Conservation (phyloP, 805 yeast genomes). For the Saccharomycopsis sp. region DNA sequence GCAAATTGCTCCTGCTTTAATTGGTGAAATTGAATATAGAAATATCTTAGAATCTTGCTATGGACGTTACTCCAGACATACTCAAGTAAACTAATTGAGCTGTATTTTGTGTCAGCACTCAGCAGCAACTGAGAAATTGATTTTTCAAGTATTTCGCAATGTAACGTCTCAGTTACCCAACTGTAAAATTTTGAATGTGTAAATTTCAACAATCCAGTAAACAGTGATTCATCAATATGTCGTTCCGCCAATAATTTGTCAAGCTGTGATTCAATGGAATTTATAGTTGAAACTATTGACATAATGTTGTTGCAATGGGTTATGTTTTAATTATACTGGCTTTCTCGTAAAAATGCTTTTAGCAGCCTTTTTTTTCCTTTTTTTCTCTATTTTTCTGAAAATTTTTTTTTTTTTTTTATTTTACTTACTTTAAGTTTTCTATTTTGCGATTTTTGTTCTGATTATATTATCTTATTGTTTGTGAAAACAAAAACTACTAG, state of each 20-base stretch:
- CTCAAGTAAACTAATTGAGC: constrained; percentile 2
- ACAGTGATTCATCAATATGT: constrained; percentile 8
- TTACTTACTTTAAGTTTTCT: too few species aligned
- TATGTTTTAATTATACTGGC: background rate
- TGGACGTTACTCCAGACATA: constrained; percentile 15
- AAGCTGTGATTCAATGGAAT: constrained; percentile 9
- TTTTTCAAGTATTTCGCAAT: background rate
- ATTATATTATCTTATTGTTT: too few species aligned
- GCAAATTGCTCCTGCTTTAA: constrained; percentile 11
- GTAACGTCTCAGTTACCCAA: background rate
- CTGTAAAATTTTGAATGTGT: constrained; percentile 5
- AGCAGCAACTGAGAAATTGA: background rate
- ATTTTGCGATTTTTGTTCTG: too few species aligned
- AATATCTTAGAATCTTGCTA: constrained; percentile 8
- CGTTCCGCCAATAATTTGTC: constrained; percentile 5
- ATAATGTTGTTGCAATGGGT: constrained; percentile 3
- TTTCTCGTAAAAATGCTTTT: too few species aligned
- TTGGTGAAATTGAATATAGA: constrained; percentile 15
- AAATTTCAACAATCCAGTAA: constrained; percentile 11
- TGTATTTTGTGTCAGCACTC: background rate
- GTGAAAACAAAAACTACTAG: too few species aligned
- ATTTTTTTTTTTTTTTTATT: too few species aligned
- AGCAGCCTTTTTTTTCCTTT: too few species aligned
- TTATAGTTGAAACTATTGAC: constrained; percentile 3
- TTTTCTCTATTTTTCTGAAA: background rate